Evolutionary conservation across 495 filamentous ascomycete genomes (phyloP).

Genomic region (Chaetomium fimeti): DNA sequence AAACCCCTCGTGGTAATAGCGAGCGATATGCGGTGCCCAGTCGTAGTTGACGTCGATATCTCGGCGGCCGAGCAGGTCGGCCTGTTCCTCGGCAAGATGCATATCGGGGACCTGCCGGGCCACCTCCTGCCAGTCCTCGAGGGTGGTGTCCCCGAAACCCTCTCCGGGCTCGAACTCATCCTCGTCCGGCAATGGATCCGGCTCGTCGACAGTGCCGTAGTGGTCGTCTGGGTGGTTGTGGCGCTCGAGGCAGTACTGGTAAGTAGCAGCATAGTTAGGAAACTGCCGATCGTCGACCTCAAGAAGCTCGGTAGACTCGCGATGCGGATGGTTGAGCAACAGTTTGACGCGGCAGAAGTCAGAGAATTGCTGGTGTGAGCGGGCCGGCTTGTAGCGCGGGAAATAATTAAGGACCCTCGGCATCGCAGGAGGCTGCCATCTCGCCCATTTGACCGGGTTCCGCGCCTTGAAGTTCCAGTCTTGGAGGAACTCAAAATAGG

Average conservation of each 20-base stretch:
- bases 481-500: slow-evolving; percentile 7
- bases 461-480: not conserved
- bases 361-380: slow-evolving; percentile 5
- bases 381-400: not conserved
- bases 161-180: slow-evolving; percentile 1
- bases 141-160: not conserved
- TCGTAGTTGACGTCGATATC: slow-evolving; percentile 6
- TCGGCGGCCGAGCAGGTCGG: slow-evolving; percentile 9
- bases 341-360: slow-evolving; percentile 9
- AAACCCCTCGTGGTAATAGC: slow-evolving; percentile 5
- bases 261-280: not conserved
- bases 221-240: slow-evolving; percentile 2
- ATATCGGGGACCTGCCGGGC: slow-evolving; percentile 2
- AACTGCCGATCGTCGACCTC: slow-evolving; percentile 7
- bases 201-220: slow-evolving; percentile 1
- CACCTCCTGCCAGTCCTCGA: slow-evolving; percentile 9
- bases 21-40: slow-evolving; percentile 3
- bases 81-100: not conserved
- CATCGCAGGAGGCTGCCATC: slow-evolving; percentile 1
- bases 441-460: slow-evolving; percentile 5
- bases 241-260: slow-evolving; percentile 1
- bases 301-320: not conserved
- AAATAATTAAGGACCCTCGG: not conserved
- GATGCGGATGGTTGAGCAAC: slow-evolving; percentile 2
- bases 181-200: slow-evolving; percentile 4